Percentiles rank a stretch among this genome's conserved stretches.
Evolutionary conservation across 140 eudicot genomes (phyloP).

Genomic region (Oenanthe javanica): DNA sequence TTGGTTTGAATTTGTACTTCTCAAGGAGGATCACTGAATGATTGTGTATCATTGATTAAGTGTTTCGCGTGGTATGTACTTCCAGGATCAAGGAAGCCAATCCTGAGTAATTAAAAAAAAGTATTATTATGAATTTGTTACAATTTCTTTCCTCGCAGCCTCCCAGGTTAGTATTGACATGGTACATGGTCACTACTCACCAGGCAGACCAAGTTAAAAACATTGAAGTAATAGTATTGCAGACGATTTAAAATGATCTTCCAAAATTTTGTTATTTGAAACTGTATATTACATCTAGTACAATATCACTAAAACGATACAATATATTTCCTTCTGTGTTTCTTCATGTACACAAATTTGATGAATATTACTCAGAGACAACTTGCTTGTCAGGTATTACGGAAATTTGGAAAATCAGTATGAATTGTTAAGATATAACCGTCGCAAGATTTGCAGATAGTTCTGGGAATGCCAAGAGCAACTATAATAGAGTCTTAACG

Average conservation of each 20-base stretch:
- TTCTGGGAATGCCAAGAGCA: not conserved
- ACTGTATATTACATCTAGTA: not conserved
- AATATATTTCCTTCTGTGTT: not conserved
- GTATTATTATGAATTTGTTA: not conserved
- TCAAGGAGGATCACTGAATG: too few species aligned
- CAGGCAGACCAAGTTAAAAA: not conserved
- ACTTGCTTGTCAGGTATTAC: not conserved
- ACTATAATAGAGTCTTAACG: too few species aligned
- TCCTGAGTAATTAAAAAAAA: not conserved
- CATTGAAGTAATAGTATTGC: not conserved
- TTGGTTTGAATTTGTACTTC: too few species aligned
- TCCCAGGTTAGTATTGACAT: not conserved
- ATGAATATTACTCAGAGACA: not conserved
- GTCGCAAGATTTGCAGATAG: not conserved
- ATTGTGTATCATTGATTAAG: not conserved
- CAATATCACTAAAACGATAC: not conserved
- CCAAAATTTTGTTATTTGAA: not conserved
- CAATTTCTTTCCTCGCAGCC: not conserved
- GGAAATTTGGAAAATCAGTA: not conserved
- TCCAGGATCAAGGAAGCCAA: not conserved
- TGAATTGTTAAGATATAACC: not conserved
- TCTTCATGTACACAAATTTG: not conserved
- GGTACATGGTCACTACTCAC: not conserved
- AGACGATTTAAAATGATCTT: not conserved
- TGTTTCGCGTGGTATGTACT: not conserved